These are phyloP conservation scores for Candida arabinofermentans DNA, from an alignment of 805 yeast genomes.

Conservation along the genomic window DNA sequence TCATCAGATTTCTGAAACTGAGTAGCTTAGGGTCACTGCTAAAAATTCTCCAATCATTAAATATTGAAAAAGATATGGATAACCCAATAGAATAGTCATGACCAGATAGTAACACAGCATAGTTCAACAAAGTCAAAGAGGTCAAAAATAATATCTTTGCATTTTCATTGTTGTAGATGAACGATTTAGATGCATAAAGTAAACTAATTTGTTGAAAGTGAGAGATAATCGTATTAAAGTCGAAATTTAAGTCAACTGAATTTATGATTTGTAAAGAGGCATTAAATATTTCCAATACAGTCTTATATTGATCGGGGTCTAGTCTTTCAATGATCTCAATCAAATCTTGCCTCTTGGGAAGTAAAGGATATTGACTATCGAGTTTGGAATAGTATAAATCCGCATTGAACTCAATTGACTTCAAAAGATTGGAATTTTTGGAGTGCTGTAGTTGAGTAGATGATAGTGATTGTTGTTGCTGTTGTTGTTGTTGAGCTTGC, in stretches of 20 bases:
- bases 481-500: conserved; percentile 8
- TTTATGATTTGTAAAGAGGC: conserved; percentile 37
- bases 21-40: conserved; percentile 25
- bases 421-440: conserved; percentile 19
- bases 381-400: conserved; percentile 39
- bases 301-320: conserved; percentile 27
- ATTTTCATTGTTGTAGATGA: conserved; percentile 25
- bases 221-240: conserved; percentile 32
- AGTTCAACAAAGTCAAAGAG: conserved; percentile 45
- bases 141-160: conserved; percentile 33
- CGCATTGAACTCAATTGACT: conserved; percentile 32
- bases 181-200: conserved; percentile 34
- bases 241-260: conserved; percentile 21
- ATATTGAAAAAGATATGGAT: conserved; percentile 47
- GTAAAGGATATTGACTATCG: conserved; percentile 43
- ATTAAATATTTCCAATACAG: conserved; percentile 39
- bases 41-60: conserved; percentile 55
- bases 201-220: conserved; percentile 34
- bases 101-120: conserved; percentile 55
- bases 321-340: conserved; percentile 23
- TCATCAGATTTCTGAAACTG: conserved; percentile 37
- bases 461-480: conserved; percentile 7
- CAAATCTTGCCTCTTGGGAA: conserved; percentile 34
- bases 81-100: conserved; percentile 56
- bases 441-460: conserved; percentile 14